Percentiles rank a stretch among this genome's conserved stretches.
Conservation (phyloP, 208 protist genomes). For the Leishmania amazonensis region DNA sequence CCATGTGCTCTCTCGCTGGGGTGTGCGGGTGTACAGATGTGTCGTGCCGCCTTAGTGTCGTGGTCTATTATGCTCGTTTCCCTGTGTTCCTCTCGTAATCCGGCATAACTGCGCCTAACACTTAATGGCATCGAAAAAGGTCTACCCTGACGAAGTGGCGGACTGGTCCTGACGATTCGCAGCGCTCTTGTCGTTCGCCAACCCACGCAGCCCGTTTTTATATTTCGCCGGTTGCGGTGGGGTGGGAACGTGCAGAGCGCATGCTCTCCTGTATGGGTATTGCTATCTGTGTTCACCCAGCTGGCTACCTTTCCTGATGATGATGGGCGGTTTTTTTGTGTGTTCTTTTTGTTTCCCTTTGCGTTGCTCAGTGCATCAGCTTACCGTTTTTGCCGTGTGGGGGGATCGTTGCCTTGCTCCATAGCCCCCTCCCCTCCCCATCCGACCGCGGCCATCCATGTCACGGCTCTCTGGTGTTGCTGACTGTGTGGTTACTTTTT, state of each 20-base stretch:
- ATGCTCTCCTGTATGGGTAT: too few relatives aligned
- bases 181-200: neutral
- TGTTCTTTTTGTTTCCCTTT: neutral
- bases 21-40: neutral
- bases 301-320: neutral
- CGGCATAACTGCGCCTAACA: neutral
- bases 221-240: too few relatives aligned
- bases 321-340: neutral
- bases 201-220: neutral
- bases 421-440: neutral
- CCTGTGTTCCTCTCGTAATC: neutral
- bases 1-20: neutral
- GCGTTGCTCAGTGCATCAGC: neutral
- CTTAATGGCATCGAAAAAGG: too few relatives aligned
- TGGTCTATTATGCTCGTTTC: neutral
- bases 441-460: neutral
- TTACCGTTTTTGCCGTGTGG: neutral
- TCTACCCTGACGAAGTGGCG: too few relatives aligned
- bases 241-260: too few relatives aligned
- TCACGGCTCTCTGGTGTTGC: neutral
- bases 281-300: too few relatives aligned
- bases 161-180: too few relatives aligned
- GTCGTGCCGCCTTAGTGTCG: neutral
- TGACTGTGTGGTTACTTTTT: neutral
- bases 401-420: too few relatives aligned